These are phyloP conservation scores for Curvularia sp. DNA, from an alignment of 2,329 filamentous ascomycete species.

Conservation along the genomic window DNA sequence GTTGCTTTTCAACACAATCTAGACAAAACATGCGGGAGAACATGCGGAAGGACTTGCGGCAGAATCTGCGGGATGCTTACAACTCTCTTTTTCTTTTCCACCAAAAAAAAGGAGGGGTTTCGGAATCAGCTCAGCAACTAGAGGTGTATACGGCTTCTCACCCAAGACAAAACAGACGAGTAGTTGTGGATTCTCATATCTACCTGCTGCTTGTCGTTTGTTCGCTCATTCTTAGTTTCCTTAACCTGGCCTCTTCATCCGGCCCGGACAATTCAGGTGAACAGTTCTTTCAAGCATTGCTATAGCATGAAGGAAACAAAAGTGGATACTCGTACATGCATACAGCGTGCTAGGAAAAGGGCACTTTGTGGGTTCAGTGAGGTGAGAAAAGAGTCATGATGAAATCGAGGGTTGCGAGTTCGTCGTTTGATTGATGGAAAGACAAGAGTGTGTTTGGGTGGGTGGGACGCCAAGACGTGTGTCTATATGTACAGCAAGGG, in stretches of 20 bases:
- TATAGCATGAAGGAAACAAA: not conserved
- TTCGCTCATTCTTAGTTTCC: not conserved
- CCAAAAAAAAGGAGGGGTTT: not conserved
- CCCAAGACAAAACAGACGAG: not conserved
- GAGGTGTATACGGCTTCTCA: not conserved
- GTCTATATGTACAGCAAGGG: not conserved
- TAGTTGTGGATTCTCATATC: not conserved
- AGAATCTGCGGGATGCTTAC: not conserved
- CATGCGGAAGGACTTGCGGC: not conserved
- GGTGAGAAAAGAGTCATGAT: too few relatives aligned
- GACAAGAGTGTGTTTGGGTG: not conserved
- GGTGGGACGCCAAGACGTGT: not conserved
- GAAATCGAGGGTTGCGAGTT: not conserved
- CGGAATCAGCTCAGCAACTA: not conserved
- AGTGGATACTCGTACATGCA: not conserved
- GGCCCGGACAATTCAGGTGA: not conserved
- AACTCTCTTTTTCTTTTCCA: not conserved
- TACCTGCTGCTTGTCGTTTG: not conserved
- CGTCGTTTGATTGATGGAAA: not conserved
- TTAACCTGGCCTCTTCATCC: not conserved
- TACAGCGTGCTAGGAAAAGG: not conserved
- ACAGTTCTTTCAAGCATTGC: not conserved
- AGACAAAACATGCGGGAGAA: not conserved
- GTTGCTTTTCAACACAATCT: not conserved
- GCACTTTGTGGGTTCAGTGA: too few relatives aligned